Evolutionary conservation across 129 eudicot genomes (phyloP), one percentile per base, ranked within the genome.

Genomic region (Pulicaria dysenterica): DNA sequence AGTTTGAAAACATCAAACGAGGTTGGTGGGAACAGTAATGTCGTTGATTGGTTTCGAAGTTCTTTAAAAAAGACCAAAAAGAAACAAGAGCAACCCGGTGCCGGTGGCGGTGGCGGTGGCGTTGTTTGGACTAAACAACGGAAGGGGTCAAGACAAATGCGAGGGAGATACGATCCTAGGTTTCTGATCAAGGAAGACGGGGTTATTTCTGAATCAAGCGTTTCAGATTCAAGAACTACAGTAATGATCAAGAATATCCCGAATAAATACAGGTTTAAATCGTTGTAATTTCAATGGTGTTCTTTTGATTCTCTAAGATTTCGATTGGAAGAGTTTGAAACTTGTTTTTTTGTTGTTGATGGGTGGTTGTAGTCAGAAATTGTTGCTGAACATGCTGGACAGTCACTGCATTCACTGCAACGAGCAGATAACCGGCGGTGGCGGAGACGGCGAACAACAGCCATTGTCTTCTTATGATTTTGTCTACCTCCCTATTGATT

Each of bases 241-340:
- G 96, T 93, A 67, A 93, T 93, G 98, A 93, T 93, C 41, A 93
- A 93, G 76, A 93, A 93, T 84, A 90, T 93, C 58, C 98, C 98
- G n/a, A 93, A 93, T 78, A 93, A 90, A 77, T 93, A 93, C 88
- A 90, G 98, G 98, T 93, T 16, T 24, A 14, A 11, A 14, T 38
- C 31, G 31, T 5, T 6, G 5, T 60, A 10, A 9, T 5, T 48
- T 60, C 11, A 14, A 3, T 48, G 5, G 2, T 37, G 15, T 48
- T 6, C 36, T 6, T 34, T 34, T 8, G 10, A 11, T 2, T 10
- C 5, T 3, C 0, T 13, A 24, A 51, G 14, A 48, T 51, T 8
- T 49, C 3, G 39, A 34, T 4, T 8, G 16, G 17, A 31, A 31
- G 36, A 72, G 37, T 10, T 17, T 34, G 36, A 72, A 46, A 10